Percentiles rank a stretch among this genome's conserved stretches.
Evolutionary conservation across 495 filamentous ascomycete genomes (phyloP).

Genomic region (Haplographium delicatum): DNA sequence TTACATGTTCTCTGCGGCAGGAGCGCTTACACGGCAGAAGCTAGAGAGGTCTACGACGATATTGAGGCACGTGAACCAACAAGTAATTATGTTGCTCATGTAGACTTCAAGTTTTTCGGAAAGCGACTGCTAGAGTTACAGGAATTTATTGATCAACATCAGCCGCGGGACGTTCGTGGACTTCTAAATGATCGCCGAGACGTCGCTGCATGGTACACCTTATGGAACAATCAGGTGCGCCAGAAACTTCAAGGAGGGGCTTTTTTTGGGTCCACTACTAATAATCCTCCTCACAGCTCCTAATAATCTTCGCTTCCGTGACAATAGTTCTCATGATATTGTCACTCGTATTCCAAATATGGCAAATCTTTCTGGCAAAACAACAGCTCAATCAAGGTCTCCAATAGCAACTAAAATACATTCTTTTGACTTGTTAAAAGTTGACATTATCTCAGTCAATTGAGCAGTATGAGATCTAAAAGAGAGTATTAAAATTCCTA

Average conservation of each 20-base stretch:
- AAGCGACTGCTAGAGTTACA: conserved; percentile 8
- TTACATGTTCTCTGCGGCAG: not conserved
- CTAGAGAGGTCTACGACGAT: not conserved
- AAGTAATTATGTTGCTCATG: not conserved
- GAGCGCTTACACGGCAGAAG: not conserved
- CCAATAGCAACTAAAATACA: no score
- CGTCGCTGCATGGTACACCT: not conserved
- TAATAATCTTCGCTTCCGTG: not conserved
- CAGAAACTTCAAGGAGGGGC: not conserved
- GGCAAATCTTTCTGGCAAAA: not conserved
- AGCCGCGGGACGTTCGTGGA: not conserved
- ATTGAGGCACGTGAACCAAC: not conserved
- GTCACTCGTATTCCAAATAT: not conserved
- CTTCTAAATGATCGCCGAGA: conserved; percentile 3
- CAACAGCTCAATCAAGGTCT: not conserved
- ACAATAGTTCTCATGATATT: not conserved
- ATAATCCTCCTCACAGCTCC: not conserved
- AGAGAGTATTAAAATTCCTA: no score
- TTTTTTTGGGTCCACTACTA: not conserved
- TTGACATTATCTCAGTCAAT: no score
- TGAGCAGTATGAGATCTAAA: no score
- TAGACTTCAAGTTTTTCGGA: conserved; percentile 8
- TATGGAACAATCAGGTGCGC: conserved; percentile 6
- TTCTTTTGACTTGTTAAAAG: no score
- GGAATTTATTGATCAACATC: not conserved